A percentile compares a stretch with the other conserved stretches of the same genome.
phyloP scores from a whole-genome alignment of 345 rosid genomes.

The Rhodomyrtus tomentosa region DNA sequence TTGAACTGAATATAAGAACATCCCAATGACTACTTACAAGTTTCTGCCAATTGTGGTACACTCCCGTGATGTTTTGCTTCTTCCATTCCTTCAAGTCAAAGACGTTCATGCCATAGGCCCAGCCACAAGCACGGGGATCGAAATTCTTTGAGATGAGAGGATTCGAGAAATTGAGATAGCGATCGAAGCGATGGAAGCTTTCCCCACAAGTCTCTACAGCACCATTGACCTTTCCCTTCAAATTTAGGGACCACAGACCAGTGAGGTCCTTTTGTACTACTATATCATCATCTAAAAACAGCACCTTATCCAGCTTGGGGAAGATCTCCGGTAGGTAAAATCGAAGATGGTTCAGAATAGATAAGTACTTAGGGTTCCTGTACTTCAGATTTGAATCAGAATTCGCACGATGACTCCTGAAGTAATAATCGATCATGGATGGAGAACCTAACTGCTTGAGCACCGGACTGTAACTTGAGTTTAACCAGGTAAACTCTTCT shows the following conservation, averaged over 20 bases:
- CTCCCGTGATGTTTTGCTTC: slow-evolving; percentile 75
- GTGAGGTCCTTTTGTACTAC: slow-evolving; percentile 89
- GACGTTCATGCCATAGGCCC: slow-evolving; percentile 98
- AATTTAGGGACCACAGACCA: slow-evolving; percentile 75
- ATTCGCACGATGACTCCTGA: slow-evolving; percentile 57
- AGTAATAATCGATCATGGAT: slow-evolving; percentile 89
- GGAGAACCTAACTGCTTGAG: slow-evolving; percentile 84
- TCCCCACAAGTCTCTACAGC: slow-evolving; percentile 99
- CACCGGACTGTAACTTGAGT: slow-evolving; percentile 93
- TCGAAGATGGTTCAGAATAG: slow-evolving; percentile 93
- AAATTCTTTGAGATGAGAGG: slow-evolving; percentile 84
- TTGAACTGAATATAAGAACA: neutral
- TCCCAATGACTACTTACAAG: slow-evolving; percentile 40
- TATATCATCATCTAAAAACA: slow-evolving; percentile 91
- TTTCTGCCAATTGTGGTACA: slow-evolving; percentile 90
- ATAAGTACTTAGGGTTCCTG: slow-evolving; percentile 91
- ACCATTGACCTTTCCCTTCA: slow-evolving; percentile 93
- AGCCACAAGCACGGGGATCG: slow-evolving; percentile 92
- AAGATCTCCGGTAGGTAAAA: slow-evolving; percentile 95
- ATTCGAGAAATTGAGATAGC: slow-evolving; percentile 95
- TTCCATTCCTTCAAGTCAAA: slow-evolving; percentile 89
- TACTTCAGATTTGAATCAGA: slow-evolving; percentile 83
- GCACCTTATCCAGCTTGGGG: slow-evolving; percentile 80
- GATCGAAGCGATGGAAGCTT: slow-evolving; percentile 92
- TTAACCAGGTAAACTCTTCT: slow-evolving; percentile 91